phyloP scores from a whole-genome alignment of 371 early-diverging fungal genomes.

The Rhizopus sp. region DNA sequence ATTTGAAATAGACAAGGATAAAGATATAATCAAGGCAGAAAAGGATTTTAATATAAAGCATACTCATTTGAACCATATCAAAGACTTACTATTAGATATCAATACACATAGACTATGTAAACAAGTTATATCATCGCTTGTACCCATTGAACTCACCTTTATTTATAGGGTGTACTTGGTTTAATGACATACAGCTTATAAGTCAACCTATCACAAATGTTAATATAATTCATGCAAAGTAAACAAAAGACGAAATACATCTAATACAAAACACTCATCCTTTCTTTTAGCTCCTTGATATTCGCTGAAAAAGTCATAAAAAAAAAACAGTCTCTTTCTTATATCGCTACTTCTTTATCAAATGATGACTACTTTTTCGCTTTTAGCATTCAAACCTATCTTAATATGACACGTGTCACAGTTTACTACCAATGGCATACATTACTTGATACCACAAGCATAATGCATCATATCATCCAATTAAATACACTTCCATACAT shows the following conservation, averaged over 20 bases:
- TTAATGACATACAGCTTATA: constrained; percentile 4
- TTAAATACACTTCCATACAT: constrained; percentile 8
- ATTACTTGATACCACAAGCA: neutral
- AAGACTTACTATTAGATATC: constrained; percentile 5
- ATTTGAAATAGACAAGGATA: neutral
- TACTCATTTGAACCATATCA: constrained; percentile 3
- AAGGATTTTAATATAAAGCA: neutral
- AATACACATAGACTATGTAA: constrained; percentile 17
- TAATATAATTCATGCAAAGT: constrained; percentile 12
- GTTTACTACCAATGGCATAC: constrained; percentile 25
- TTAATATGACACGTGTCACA: constrained; percentile 26
- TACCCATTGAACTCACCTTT: too few relatives aligned
- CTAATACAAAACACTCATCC: neutral
- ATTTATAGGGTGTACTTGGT: constrained; percentile 19
- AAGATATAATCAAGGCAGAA: constrained; percentile 5
- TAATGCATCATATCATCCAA: neutral
- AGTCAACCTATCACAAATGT: constrained; percentile 2
- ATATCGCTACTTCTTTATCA: constrained; percentile 7
- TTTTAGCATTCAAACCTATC: constrained; percentile 7
- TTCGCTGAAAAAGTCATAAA: constrained; percentile 8
- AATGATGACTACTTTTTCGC: constrained; percentile 9
- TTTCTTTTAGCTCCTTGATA: neutral
- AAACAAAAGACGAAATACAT: neutral
- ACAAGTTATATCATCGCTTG: neutral
- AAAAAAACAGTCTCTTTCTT: constrained; percentile 8